A percentile compares a stretch with the other conserved stretches of the same genome.
These are phyloP conservation scores for Starmerella scarabaei DNA, from an alignment of 805 yeast genomes.

Conservation along the genomic window DNA sequence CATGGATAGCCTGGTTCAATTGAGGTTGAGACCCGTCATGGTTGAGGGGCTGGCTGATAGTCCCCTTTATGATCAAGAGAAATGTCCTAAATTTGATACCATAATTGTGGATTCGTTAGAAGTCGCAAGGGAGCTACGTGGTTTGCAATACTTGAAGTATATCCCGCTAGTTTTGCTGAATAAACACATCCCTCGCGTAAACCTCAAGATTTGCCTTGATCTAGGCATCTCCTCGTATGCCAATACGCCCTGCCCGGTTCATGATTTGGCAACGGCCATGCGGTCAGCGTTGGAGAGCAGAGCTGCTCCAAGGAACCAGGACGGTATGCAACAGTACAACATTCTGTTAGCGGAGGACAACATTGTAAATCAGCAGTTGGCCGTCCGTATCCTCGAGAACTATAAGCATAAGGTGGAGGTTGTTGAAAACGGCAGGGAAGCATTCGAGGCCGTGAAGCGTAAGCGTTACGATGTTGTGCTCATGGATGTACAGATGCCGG, in stretches of 20 bases:
- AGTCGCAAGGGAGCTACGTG: constrained; percentile 55
- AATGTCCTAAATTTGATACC: constrained; percentile 49
- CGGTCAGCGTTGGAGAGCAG: constrained; percentile 77
- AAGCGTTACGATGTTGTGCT: constrained; percentile 65
- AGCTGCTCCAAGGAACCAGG: constrained; percentile 65
- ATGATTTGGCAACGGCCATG: constrained; percentile 69
- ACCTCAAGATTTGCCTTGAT: constrained; percentile 70
- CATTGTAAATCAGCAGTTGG: constrained; percentile 73
- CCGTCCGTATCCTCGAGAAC: constrained; percentile 72
- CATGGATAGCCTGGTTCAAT: constrained; percentile 36
- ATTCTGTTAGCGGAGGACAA: constrained; percentile 78
- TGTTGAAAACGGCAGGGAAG: constrained; percentile 76
- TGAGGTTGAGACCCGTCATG: constrained; percentile 51
- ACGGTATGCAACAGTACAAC: constrained; percentile 61
- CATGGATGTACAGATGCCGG: constrained; percentile 94
- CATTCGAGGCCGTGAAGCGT: constrained; percentile 58
- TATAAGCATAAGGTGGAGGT: constrained; percentile 76
- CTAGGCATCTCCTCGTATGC: constrained; percentile 81
- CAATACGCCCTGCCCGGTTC: constrained; percentile 71
- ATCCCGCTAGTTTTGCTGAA: constrained; percentile 71
- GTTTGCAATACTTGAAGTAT: constrained; percentile 65
- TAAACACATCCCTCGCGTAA: constrained; percentile 61
- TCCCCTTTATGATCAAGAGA: constrained; percentile 30
- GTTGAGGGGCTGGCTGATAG: constrained; percentile 45
- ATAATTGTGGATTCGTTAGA: constrained; percentile 72